These are phyloP conservation scores for Salmacisia buchloeana DNA, from an alignment of 1,284 basidiomycete genomes.

Conservation along the genomic window DNA sequence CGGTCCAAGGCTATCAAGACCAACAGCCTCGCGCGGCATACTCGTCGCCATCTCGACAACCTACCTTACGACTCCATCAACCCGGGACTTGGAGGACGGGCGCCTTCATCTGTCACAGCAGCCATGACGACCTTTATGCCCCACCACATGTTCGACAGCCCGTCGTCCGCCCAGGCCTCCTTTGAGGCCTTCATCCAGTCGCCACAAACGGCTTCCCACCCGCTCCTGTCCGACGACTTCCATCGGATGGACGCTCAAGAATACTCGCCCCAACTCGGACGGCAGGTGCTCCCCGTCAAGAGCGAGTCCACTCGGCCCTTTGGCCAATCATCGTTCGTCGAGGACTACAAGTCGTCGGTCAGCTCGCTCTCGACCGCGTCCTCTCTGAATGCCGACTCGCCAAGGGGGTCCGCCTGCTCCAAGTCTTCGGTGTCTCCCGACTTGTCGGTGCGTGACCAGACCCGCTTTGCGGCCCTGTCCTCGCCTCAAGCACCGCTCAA, in stretches of 20 bases:
- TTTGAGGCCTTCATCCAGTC: conserved; percentile 8
- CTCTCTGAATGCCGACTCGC: not conserved
- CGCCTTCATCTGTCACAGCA: too few species aligned
- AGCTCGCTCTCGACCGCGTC: not conserved
- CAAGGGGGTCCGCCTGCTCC: not conserved
- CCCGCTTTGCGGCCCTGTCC: not conserved
- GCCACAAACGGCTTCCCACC: not conserved
- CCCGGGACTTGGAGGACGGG: too few species aligned
- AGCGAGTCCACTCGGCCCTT: too few species aligned
- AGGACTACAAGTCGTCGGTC: not conserved
- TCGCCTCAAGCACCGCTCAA: not conserved
- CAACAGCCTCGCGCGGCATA: too few species aligned
- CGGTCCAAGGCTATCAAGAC: too few species aligned
- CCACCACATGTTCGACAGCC: not conserved
- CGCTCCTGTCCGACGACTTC: not conserved
- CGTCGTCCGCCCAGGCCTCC: not conserved
- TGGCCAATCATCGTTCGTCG: not conserved
- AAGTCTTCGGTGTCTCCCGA: not conserved
- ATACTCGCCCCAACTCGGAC: not conserved
- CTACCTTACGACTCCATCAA: too few species aligned
- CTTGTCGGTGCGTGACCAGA: not conserved
- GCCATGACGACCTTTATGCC: conserved; percentile 4
- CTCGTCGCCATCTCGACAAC: too few species aligned
- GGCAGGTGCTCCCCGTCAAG: not conserved
- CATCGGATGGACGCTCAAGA: not conserved